Percentiles rank a stretch among this genome's conserved stretches.
Evolutionary conservation across 1,284 basidiomycete species (phyloP).

Genomic region (Melampsora abietis-canadensis): DNA sequence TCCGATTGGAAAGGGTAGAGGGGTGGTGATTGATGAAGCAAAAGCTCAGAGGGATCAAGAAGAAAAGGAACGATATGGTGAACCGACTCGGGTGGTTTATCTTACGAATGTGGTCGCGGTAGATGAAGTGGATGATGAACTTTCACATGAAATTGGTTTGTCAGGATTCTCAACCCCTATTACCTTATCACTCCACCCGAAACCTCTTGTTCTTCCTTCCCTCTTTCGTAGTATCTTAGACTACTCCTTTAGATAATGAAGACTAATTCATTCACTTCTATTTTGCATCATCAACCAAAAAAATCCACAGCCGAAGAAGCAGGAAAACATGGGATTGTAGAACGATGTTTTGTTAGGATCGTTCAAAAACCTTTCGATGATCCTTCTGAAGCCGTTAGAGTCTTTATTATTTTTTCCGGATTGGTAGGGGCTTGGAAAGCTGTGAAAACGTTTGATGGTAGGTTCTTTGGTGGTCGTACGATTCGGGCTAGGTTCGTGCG

Average conservation of each 20-base stretch:
- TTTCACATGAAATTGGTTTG: constrained; percentile 69
- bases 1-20: constrained; percentile 31
- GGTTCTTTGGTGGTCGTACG: constrained; percentile 79
- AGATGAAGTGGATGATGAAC: constrained; percentile 77
- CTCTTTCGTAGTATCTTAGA: neutral
- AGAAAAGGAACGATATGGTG: constrained; percentile 61
- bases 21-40: constrained; percentile 41
- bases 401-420: constrained; percentile 65
- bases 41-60: constrained; percentile 40
- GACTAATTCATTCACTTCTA: neutral
- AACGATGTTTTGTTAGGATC: constrained; percentile 48
- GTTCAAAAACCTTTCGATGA: constrained; percentile 30
- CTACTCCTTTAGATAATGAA: neutral
- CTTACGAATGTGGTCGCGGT: constrained; percentile 83
- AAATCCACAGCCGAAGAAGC: constrained; percentile 71
- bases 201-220: no score
- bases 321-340: constrained; percentile 61
- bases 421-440: constrained; percentile 92
- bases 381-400: constrained; percentile 33
- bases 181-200: no score
- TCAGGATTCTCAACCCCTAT: neutral
- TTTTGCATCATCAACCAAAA: neutral
- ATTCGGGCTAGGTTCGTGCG: constrained; percentile 56
- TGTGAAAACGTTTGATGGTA: constrained; percentile 79
- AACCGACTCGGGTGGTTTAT: constrained; percentile 79